Percentiles rank a stretch among this genome's conserved stretches.
Evolutionary conservation across 345 rosid genomes (phyloP).

Genomic region (Euphorbia pulcherrima): DNA sequence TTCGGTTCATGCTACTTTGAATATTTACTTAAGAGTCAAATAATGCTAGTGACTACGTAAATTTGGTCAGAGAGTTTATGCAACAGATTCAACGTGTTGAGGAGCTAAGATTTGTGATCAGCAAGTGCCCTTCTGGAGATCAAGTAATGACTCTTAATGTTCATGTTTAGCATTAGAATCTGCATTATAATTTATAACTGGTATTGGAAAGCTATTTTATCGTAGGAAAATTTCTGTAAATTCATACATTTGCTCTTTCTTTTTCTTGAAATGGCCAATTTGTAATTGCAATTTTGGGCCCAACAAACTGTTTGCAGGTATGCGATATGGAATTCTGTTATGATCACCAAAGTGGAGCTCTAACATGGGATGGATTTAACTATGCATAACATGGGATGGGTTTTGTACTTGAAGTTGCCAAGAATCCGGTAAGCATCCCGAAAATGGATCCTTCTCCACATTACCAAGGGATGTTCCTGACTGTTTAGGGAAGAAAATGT

Average conservation of each 20-base stretch:
- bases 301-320: not conserved
- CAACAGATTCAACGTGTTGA: not conserved
- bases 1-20: too few relatives aligned
- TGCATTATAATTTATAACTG: too few relatives aligned
- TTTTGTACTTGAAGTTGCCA: not conserved
- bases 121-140: not conserved
- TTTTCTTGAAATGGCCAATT: too few relatives aligned
- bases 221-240: too few relatives aligned
- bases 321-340: not conserved
- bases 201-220: too few relatives aligned
- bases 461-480: too few relatives aligned
- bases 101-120: not conserved
- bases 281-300: too few relatives aligned
- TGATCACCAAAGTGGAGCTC: too few relatives aligned
- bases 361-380: not conserved
- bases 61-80: not conserved
- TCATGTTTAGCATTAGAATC: too few relatives aligned
- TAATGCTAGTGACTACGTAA: not conserved
- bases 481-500: too few relatives aligned
- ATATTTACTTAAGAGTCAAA: not conserved
- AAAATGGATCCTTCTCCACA: not conserved
- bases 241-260: too few relatives aligned
- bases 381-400: not conserved
- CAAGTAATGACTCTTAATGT: not conserved
- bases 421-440: not conserved